Evolutionary conservation across 352 stramenopile genomes (phyloP), one percentile per base, ranked within the genome.

Genomic region (Pythium utonaiense): DNA sequence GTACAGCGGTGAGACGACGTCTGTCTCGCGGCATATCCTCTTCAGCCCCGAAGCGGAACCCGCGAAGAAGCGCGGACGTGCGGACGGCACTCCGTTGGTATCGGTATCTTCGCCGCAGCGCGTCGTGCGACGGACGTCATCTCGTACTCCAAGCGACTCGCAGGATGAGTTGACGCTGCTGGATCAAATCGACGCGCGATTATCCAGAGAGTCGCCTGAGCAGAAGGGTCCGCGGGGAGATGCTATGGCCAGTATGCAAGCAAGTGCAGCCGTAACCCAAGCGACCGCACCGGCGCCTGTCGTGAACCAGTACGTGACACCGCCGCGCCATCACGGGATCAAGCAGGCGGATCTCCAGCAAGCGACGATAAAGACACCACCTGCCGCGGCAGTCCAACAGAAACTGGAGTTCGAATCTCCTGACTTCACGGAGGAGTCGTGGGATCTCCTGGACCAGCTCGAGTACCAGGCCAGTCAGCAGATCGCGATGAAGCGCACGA

Each of bases 341-440:
- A 19, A 49, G 7, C 40, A 47, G 7, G 40, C 40, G 9, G 40
- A 17, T 12, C 17, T 47, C 5, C 19, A 22, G 16, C 14, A 41
- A 42, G 38, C 27, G 40, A 6, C 21, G 14, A 64, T 31, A 17
- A 53, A 64, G 21, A 53, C 55, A 22, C 53, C 54, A 4, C 57
- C 57, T 21, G 25, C 53, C 13, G 53, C 17, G 27, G 16, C 5
- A 4, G 13, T 55, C 8, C 52, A 67, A 33, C 60, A 53, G 33
- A 77, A 52, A 70, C 68, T 62, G 10, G 81, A 90, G 34, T 74
- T 77, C 24, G 85, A 83, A 33, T 80, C 74, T 21, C 78, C 84
- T 3, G 66, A 73, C 27, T 73, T 94, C n/a, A 90, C 82, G 4
- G 78, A 86, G 19, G 85, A 94, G 38, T 87, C 80, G 28, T 94